Percentiles rank a stretch among this genome's conserved stretches.
phyloP scores from a whole-genome alignment of 2,329 filamentous ascomycete genomes.

The Pseudogymnoascus sp. region DNA sequence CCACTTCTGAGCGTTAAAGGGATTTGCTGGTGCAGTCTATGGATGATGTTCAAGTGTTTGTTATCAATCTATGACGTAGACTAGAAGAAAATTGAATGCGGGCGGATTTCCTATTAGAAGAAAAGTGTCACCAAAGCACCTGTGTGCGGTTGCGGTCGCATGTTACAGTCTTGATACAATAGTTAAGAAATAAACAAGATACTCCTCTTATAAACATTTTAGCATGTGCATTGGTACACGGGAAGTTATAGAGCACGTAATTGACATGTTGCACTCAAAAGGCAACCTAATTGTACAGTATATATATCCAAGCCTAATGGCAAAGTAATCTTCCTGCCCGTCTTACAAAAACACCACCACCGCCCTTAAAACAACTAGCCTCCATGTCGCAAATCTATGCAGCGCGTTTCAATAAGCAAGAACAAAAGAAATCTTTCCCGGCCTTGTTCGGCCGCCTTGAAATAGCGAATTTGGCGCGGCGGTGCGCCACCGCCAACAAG shows the following conservation, averaged over 20 bases:
- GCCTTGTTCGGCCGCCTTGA: neutral
- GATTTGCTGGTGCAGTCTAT: no score
- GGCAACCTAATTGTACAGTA: neutral
- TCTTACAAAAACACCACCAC: neutral
- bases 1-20: no score
- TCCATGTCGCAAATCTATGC: neutral
- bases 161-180: no score
- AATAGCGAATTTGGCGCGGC: neutral
- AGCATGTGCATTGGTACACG: neutral
- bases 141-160: no score
- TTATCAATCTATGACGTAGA: no score
- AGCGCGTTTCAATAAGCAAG: neutral
- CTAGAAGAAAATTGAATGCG: no score
- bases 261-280: neutral
- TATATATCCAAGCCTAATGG: neutral
- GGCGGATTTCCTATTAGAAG: no score
- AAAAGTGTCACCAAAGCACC: no score
- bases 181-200: neutral
- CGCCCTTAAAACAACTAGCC: neutral
- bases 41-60: no score
- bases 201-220: neutral
- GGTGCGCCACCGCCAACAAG: neutral
- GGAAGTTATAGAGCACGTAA: neutral
- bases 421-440: neutral
- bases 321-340: neutral